Conservation (phyloP, 768 basidiomycete species). For the Nidularia sp. region DNA sequence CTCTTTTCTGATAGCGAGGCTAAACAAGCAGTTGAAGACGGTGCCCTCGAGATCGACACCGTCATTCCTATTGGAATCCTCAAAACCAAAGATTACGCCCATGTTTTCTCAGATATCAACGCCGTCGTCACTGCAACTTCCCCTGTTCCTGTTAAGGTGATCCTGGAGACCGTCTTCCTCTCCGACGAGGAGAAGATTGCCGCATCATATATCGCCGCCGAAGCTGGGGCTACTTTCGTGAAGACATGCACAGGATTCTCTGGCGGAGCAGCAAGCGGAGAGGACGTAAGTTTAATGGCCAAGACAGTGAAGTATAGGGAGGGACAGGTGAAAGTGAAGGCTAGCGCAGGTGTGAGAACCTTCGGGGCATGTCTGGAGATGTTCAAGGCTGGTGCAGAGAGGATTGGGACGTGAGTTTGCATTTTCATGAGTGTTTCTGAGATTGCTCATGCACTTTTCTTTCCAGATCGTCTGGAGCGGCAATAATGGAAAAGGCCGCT, state of each 20-base stretch:
- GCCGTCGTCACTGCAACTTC: constrained; percentile 29
- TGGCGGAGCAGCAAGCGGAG: constrained; percentile 39
- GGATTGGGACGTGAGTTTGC: constrained; percentile 47
- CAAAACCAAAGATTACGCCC: constrained; percentile 28
- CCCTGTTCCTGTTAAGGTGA: constrained; percentile 41
- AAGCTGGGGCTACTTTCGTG: constrained; percentile 49
- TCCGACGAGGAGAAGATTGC: constrained; percentile 41
- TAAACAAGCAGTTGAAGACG: constrained; percentile 36
- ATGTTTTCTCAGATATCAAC: constrained; percentile 34
- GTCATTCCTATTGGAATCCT: constrained; percentile 47
- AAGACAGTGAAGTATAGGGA: constrained; percentile 28
- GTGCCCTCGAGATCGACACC: constrained; percentile 49
- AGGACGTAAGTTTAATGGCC: constrained; percentile 42
- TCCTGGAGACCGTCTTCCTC: constrained; percentile 47
- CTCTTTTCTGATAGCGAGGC: constrained; percentile 32
- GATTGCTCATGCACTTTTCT: neutral
- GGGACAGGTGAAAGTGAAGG: constrained; percentile 41
- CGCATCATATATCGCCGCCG: constrained; percentile 40
- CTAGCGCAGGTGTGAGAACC: constrained; percentile 45
- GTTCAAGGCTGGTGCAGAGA: constrained; percentile 45
- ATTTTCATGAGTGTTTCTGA: neutral
- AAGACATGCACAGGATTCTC: constrained; percentile 52
- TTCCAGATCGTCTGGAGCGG: constrained; percentile 6
- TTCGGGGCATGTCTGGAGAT: constrained; percentile 43
- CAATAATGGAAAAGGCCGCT: constrained; percentile 4